phyloP scores from a whole-genome alignment of 78 protist species.

The Guillardia theta region DNA sequence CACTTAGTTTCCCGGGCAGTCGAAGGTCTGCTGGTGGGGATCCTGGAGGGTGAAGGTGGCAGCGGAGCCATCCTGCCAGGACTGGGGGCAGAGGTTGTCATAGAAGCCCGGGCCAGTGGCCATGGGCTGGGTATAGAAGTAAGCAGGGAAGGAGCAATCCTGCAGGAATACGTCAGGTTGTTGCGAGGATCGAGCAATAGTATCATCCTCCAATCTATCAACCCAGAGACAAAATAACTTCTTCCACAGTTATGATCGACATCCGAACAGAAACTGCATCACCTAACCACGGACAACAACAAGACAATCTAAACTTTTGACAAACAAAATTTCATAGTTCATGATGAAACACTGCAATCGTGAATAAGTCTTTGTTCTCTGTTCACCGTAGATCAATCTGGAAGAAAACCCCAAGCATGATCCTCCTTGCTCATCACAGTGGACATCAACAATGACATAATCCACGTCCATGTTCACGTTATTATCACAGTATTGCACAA shows the following conservation, averaged over 20 bases:
- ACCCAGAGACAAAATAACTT: not conserved
- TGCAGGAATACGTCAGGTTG: too few relatives aligned
- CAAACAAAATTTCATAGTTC: not conserved
- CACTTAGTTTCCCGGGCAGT: constrained; percentile 45
- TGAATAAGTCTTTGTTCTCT: not conserved
- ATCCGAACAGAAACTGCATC: too few relatives aligned
- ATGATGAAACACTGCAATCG: not conserved
- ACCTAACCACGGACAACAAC: too few relatives aligned
- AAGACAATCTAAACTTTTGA: not conserved
- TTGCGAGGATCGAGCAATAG: too few relatives aligned
- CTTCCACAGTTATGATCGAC: too few relatives aligned
- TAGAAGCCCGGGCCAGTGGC: constrained; percentile 51
- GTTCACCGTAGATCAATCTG: not conserved
- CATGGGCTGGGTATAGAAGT: constrained; percentile 52
- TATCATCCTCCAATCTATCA: not conserved
- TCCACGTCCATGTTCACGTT: not conserved
- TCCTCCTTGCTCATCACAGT: not conserved
- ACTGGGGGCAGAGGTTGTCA: constrained; percentile 34
- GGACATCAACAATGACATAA: not conserved
- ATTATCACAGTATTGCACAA: not conserved
- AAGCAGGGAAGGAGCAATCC: constrained; percentile 43
- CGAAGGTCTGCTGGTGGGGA: constrained; percentile 52
- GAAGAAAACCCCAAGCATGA: not conserved
- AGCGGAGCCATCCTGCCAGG: constrained; percentile 45
- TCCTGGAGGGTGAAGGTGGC: constrained; percentile 46